Conservation (phyloP, 768 basidiomycete genomes). For the Leccinellum rugosiceps region DNA sequence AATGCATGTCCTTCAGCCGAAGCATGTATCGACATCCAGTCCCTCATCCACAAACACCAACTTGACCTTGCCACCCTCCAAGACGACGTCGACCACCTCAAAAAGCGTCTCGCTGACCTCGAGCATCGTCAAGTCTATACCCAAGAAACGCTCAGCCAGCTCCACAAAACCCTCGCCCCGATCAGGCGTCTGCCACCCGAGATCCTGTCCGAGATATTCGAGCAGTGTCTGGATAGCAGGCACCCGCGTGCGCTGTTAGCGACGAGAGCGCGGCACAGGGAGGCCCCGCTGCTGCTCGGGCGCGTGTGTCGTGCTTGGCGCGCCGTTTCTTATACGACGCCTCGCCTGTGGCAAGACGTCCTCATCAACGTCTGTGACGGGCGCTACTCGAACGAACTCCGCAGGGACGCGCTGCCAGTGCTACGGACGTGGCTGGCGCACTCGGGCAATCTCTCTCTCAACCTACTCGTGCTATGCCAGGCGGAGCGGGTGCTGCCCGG, state of each 20-base stretch:
- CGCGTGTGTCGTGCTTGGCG: slow-evolving; percentile 32
- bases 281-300: slow-evolving; percentile 27
- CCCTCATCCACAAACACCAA: slow-evolving; percentile 17
- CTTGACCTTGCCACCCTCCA: slow-evolving; percentile 13
- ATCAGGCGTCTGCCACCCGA: slow-evolving; percentile 26
- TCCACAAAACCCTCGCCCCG: slow-evolving; percentile 17
- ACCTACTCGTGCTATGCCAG: slow-evolving; percentile 18
- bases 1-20: slow-evolving; percentile 16
- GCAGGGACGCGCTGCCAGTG: slow-evolving; percentile 17
- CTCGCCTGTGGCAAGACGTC: slow-evolving; percentile 26
- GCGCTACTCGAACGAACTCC: slow-evolving; percentile 17
- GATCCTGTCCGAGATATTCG: slow-evolving; percentile 26
- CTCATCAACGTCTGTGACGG: slow-evolving; percentile 19
- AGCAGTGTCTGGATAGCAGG: slow-evolving; percentile 14
- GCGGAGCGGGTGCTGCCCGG: slow-evolving; percentile 20
- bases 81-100: slow-evolving; percentile 7
- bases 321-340: slow-evolving; percentile 21
- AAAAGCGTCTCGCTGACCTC: slow-evolving; percentile 7
- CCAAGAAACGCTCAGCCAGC: slow-evolving; percentile 10
- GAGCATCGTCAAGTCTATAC: slow-evolving; percentile 6
- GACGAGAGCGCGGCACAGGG: neutral
- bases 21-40: slow-evolving; percentile 4
- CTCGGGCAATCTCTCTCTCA: slow-evolving; percentile 22
- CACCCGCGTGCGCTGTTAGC: neutral
- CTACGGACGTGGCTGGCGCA: slow-evolving; percentile 20